Conservation (phyloP, 177 flowering plant genomes). For the Tripterygium wilfordii region DNA sequence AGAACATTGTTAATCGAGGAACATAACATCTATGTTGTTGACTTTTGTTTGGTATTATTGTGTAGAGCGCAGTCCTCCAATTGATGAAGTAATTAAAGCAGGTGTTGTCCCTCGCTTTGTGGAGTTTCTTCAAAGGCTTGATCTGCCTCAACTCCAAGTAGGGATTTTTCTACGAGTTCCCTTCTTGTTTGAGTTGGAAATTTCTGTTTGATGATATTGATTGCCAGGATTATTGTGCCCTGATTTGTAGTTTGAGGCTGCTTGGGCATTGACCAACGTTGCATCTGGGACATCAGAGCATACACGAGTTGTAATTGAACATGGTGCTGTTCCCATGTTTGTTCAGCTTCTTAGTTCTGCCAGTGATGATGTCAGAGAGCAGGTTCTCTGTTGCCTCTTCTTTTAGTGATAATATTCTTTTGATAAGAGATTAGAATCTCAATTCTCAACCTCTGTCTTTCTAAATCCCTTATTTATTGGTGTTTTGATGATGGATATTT, state of each 20-base stretch:
- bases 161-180: not conserved
- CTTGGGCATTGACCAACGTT: conserved; percentile 81
- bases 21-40: not conserved
- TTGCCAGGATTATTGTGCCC: not conserved
- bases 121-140: conserved; percentile 56
- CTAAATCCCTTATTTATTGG: no score
- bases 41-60: not conserved
- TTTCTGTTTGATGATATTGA: not conserved
- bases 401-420: no score
- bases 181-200: not conserved
- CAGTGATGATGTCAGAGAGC: conserved; percentile 78
- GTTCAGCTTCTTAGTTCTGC: conserved; percentile 68
- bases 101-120: conserved; percentile 75
- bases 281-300: conserved; percentile 83
- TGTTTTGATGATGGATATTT: no score
- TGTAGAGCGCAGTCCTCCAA: conserved; percentile 70
- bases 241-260: conserved; percentile 65
- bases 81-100: conserved; percentile 64
- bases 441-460: no score
- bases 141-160: conserved; percentile 67
- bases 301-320: conserved; percentile 66
- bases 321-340: conserved; percentile 70
- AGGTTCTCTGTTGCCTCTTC: conserved; percentile 29
- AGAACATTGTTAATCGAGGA: not conserved
- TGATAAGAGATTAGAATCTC: no score